Evolutionary conservation across 495 filamentous ascomycete species (phyloP), one percentile per base, ranked within the genome.

Genomic region (Hypoxylon lenormandii): DNA sequence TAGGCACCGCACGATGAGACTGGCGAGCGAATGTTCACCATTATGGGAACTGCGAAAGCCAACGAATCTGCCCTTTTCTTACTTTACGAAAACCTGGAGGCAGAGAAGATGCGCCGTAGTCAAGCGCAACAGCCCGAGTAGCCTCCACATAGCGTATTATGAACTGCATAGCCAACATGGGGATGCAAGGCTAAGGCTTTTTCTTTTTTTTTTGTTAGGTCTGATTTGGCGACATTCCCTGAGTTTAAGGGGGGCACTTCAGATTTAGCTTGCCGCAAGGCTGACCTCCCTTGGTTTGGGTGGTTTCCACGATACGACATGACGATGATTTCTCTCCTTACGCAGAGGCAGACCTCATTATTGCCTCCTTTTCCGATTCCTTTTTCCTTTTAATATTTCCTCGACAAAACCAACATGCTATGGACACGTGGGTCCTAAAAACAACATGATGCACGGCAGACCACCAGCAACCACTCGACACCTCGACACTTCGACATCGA

Each of bases 21-120:
- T 47, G 95, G 95, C 54, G 95, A 98, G 86, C 89, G 95, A 73
- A 98, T 98, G 95, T 98, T 98, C 83, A 98, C 95, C 66, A 97
- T 98, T 76, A 97, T 96, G 86, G 95, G 95, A 62, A 96, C 91
- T 59, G 88, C 90, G 21, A 86, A 86, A 79, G 91, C 91, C 64
- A 98, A 98, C 74, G 95, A 98, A 82, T 93, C 93, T 69, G 95
- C 95, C 13, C 85, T 98, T 7, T 98, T 94, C 78, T 87, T 98
- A 36, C 86, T 98, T 50, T 98, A 98, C 81, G 95, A 98, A 85
- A 98, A 98, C 80, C 88, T 98, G 30, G 95, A 98, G 80, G 95
- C 93, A 15, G 95, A 98, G 84, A 98, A 98, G 85, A 92, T 92
- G 86, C 92, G 94, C 63, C 91, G 96, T 75, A 92, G 90, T 81